Evolutionary conservation across 192 early-diverging fungal species (phyloP), one percentile per base, ranked within the genome.

Genomic region (Chytriomyces hyalinus): DNA sequence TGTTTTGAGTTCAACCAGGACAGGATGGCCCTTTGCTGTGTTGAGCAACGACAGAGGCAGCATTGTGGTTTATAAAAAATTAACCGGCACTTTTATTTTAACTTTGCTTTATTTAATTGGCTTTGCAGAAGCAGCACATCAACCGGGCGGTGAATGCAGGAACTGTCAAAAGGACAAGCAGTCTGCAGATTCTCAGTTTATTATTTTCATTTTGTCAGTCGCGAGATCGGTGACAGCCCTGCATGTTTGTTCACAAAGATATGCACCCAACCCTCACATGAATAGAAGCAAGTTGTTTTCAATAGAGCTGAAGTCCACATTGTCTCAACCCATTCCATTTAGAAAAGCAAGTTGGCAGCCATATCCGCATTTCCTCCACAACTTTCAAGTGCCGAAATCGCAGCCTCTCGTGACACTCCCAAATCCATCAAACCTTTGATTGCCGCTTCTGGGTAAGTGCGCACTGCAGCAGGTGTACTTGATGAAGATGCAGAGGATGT

Each of bases 1-100:
- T 82, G 92, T 96, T 80, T 98, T 98, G 65, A 98, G 82, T 80
- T 98, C 97, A n/a, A 98, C 95, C 67, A 96, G 87, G 87, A 96
- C 94, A 53, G 94, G 93, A 78, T 93, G 92, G 26, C 93, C 93
- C 78, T 91, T 88, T 8, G 95, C 94, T 51, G 94, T 93, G 76
- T 94, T 94, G 53, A 98, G 87, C 67, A 98, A 87, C 69, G 94
- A 93, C 75, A 98, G 89, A 24, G 97, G 97, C 59, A 98, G 84
- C 97, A 87, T 94, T 11, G n/a, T 63, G 11, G 65, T 24, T 13
- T 59, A 51, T 48, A 36, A 36, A 36, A 36, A 36, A 36, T 36
- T 36, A 36, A 36, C 36, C 36, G 1, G 36, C 36, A 36, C 36
- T 36, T 36, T 36, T 36, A 26, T 26, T 36, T 36, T 3, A 36